Base-by-base conservation (phyloP, 805 yeast species). In the Saccharomycopsis sp. region DNA sequence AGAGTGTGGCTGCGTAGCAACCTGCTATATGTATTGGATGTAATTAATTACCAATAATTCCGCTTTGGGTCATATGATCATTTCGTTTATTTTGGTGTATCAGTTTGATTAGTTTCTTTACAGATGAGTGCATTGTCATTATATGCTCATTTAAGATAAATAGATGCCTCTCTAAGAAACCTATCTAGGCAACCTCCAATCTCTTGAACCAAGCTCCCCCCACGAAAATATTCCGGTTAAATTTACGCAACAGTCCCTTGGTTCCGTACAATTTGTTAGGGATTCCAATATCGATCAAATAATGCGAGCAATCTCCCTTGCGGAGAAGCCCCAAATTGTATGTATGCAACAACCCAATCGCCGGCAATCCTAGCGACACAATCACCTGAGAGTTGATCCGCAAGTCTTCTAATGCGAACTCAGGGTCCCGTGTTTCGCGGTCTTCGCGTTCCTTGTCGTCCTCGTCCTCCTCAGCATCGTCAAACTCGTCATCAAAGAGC, bases 311-410 rank as follows among this genome's bases (percentile, higher is more conserved):
- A 22, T 83, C 84, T 5, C 75, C 78, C 42, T 69, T 75, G n/a
- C 70, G 68, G 54, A 79, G 73, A 25, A 73, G 69, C 3, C 84
- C 83, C 64, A 82, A 80, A 52, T 79, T 77, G 70, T 85, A 84
- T 1, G 87, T 83, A 63, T 81, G 82, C 15, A 80, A 66, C 24
- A 86, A 65, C 0, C 91, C 87, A 20, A 81, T 78, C 52, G 87
- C 69, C 1, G 96, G 96, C 62, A 90, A 72, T 1, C 94, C 96
- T 65, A 85, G 72, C 41, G 92, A 84, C 2, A 85, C 78, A 42
- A 89, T 78, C 72, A 84, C 83, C 59, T 78, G 78, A 58, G 87
- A 73, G 12, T 74, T 70, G 8, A 85, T 66, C 3, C 72, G 68
- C 12, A 73, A 57, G n/a, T 68, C 66, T 44, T 68, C 73, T 67